Evolutionary conservation across 169 alveolate species (phyloP).

Genomic region (Babesia sp.): DNA sequence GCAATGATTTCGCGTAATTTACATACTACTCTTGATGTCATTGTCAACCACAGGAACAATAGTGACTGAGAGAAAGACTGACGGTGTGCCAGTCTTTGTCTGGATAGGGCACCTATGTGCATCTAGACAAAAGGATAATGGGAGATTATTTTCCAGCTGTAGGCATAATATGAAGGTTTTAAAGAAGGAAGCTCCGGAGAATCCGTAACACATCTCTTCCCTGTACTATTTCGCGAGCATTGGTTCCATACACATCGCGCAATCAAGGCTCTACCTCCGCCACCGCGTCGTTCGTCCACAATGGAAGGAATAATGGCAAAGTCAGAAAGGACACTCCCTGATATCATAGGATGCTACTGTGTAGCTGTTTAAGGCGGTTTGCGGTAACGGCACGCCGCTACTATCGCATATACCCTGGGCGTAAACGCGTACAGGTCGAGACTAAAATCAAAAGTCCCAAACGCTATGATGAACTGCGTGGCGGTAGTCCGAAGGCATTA

Average conservation of each 20-base stretch:
- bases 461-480: slow-evolving; percentile 31
- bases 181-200: background rate
- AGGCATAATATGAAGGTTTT: background rate
- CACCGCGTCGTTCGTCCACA: background rate
- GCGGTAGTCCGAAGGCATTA: slow-evolving; percentile 37
- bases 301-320: background rate
- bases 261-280: background rate
- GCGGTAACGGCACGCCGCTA: slow-evolving; percentile 1
- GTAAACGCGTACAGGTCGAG: slow-evolving; percentile 45
- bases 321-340: background rate
- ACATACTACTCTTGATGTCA: slow-evolving; percentile 24
- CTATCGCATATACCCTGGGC: slow-evolving; percentile 54
- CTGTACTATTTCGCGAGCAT: background rate
- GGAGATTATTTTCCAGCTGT: background rate
- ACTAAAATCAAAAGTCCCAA: slow-evolving; percentile 37
- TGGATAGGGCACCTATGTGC: background rate
- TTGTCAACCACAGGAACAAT: background rate
- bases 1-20: slow-evolving; percentile 42
- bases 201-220: background rate
- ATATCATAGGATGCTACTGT: background rate
- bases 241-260: background rate
- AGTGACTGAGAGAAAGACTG: too few species aligned
- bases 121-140: background rate
- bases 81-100: background rate
- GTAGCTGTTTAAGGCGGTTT: slow-evolving; percentile 11